Evolutionary conservation across 1,284 basidiomycete genomes (phyloP).

Genomic region (Inonotus obliquus): DNA sequence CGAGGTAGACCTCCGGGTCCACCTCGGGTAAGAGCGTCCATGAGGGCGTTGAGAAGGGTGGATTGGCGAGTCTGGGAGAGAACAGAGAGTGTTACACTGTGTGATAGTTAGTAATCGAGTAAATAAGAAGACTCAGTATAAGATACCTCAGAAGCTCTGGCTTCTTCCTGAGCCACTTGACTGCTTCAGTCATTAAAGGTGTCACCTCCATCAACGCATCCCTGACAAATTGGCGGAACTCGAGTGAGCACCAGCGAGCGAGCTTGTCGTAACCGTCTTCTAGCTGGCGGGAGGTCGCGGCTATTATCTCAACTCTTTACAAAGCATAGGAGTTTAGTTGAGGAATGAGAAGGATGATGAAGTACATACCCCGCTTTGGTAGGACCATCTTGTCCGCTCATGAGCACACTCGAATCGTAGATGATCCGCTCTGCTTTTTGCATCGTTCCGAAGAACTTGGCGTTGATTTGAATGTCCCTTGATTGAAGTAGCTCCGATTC

Average conservation of each 20-base stretch:
- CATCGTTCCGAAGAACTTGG: constrained; percentile 79
- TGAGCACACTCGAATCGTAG: constrained; percentile 78
- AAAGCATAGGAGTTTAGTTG: not conserved
- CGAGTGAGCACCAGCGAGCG: constrained; percentile 79
- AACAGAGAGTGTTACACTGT: constrained; percentile 71
- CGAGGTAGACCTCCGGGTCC: constrained; percentile 85
- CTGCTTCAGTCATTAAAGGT: constrained; percentile 65
- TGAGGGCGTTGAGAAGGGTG: constrained; percentile 76
- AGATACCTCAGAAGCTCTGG: constrained; percentile 78
- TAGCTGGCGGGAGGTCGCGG: constrained; percentile 73
- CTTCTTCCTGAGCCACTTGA: constrained; percentile 66
- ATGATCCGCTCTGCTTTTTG: constrained; percentile 83
- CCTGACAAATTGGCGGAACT: constrained; percentile 78
- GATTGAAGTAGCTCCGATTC: constrained; percentile 76
- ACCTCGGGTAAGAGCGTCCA: constrained; percentile 85
- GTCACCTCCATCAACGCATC: constrained; percentile 80
- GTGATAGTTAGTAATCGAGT: constrained; percentile 1
- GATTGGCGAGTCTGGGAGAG: constrained; percentile 82
- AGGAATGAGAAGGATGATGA: not conserved
- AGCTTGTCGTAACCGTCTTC: constrained; percentile 91
- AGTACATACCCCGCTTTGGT: constrained; percentile 73
- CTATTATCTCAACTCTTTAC: constrained; percentile 82
- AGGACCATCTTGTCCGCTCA: constrained; percentile 81
- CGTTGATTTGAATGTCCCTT: constrained; percentile 71
- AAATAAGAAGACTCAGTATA: not conserved